A percentile compares a stretch with the other conserved stretches of the same genome.
These are phyloP conservation scores for Hirsutella minnesotensis DNA, from an alignment of 2,329 filamentous ascomycete species.

Conservation along the genomic window DNA sequence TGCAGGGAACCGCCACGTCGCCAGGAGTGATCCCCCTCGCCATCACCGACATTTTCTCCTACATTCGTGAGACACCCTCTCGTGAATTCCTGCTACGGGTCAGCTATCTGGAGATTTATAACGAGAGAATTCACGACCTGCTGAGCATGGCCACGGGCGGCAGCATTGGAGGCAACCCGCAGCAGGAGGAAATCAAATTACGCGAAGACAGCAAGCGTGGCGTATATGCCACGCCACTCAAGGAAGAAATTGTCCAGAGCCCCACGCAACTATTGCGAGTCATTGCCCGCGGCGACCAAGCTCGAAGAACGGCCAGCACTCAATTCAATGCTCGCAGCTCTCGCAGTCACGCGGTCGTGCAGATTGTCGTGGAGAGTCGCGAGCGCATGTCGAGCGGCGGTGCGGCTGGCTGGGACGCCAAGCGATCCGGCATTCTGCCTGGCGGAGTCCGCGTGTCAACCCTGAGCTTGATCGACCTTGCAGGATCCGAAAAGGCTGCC, in stretches of 20 bases:
- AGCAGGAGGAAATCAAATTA: slow-evolving; percentile 90
- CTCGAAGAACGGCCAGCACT: slow-evolving; percentile 80
- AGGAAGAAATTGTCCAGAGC: slow-evolving; percentile 97
- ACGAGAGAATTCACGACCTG: slow-evolving; percentile 92
- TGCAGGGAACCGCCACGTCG: slow-evolving; percentile 93
- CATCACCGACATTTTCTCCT: slow-evolving; percentile 98
- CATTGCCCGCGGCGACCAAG: slow-evolving; percentile 87
- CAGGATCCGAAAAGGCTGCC: slow-evolving; percentile 89
- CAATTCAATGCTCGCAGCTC: slow-evolving; percentile 96
- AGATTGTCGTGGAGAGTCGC: slow-evolving; percentile 95
- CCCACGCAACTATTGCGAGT: slow-evolving; percentile 90
- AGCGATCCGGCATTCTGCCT: slow-evolving; percentile 59
- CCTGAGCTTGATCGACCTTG: slow-evolving; percentile 87
- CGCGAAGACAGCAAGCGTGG: slow-evolving; percentile 93
- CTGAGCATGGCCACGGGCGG: slow-evolving; percentile 59
- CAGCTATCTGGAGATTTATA: slow-evolving; percentile 98
- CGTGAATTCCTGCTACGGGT: slow-evolving; percentile 90
- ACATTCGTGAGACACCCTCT: slow-evolving; percentile 91
- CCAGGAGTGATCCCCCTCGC: slow-evolving; percentile 94
- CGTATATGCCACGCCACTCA: slow-evolving; percentile 89
- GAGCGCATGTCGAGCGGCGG: slow-evolving; percentile 60
- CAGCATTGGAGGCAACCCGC: slow-evolving; percentile 38
- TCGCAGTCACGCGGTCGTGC: slow-evolving; percentile 93
- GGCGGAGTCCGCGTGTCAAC: slow-evolving; percentile 94
- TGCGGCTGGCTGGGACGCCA: slow-evolving; percentile 28